These are phyloP conservation scores for Psilocybe tampanensis DNA, from an alignment of 768 basidiomycete species.

Conservation along the genomic window DNA sequence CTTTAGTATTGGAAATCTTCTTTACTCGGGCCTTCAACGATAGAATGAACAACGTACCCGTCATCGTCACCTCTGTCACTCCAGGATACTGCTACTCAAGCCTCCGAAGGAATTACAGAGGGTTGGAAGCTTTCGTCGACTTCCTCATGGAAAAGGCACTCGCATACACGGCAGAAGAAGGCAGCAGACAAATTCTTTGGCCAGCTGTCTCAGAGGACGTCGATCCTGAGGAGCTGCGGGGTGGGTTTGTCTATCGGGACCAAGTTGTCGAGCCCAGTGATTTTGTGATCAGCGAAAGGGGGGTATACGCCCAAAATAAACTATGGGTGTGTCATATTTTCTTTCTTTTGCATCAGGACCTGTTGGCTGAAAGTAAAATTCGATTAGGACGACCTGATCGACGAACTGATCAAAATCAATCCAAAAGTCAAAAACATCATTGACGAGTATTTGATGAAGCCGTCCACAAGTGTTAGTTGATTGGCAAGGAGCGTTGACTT, in stretches of 20 bases:
- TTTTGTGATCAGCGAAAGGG: slow-evolving; percentile 26
- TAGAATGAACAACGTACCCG: slow-evolving; percentile 26
- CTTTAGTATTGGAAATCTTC: slow-evolving; percentile 41
- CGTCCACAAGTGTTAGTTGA: too few species aligned
- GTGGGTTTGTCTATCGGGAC: slow-evolving; percentile 27
- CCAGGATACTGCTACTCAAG: slow-evolving; percentile 47
- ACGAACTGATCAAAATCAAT: neutral
- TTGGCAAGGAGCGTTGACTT: too few species aligned
- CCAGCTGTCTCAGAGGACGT: slow-evolving; percentile 25
- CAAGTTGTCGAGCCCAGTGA: slow-evolving; percentile 30
- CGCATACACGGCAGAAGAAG: slow-evolving; percentile 39
- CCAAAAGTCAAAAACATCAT: neutral
- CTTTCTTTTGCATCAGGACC: neutral
- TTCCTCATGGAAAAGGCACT: slow-evolving; percentile 32
- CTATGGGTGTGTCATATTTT: slow-evolving; percentile 27
- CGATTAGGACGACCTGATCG: neutral
- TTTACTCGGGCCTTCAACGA: slow-evolving; percentile 40
- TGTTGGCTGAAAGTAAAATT: neutral
- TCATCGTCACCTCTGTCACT: slow-evolving; percentile 40
- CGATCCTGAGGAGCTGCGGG: slow-evolving; percentile 22
- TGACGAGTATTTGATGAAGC: neutral
- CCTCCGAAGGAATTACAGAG: slow-evolving; percentile 26
- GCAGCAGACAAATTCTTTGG: slow-evolving; percentile 34
- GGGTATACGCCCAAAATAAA: slow-evolving; percentile 24
- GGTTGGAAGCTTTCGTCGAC: slow-evolving; percentile 15